Base-by-base conservation (phyloP, 208 protist species). In the Trypanosoma lewisi region DNA sequence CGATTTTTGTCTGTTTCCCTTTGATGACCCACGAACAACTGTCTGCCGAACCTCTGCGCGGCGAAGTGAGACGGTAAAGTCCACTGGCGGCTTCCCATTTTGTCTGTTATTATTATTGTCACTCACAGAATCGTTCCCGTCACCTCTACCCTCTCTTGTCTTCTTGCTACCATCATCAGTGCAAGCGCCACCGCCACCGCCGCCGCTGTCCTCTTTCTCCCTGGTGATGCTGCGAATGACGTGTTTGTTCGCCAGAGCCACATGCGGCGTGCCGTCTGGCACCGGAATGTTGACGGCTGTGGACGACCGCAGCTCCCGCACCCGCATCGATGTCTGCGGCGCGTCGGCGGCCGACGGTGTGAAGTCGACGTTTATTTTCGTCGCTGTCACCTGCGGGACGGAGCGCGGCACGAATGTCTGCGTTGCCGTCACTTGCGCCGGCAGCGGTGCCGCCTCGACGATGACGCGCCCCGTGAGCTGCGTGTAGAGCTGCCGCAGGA, bases 401-500 rank as follows among this genome's bases (percentile, higher is more conserved):
- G 21, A 63, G 54, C 2, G 56, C 48, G 5, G 67, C 51, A 33
- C 36, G 62, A 63, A 50, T 55, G 31, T 65, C 63, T 37, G 45
- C 58, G 49, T 49, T 53, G 27, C 63, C 59, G 63, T 63, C 23
- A 60, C 55, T 41, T 67, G 49, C 2, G 49, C 65, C 0, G 58
- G 51, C 7, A 87, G 67, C 34, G 82, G 72, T 56, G 69, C 67
- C 9, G 81, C 66, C 45, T 83, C 73, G n/a, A 65, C 52, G 39
- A 95, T 56, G 28, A 72, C 45, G 25, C 78, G 78, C 16, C 84
- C 85, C 1, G 90, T 97, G 1, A 97, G 58, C 4, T 87, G 50
- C 4, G 78, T 82, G 79, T 95, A 96, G 2, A 97, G 67, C 44
- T 91, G 83, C 30, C 65, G 62, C 0, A 97, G 25, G 45, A 97